Evolutionary conservation across 2,329 filamentous ascomycete genomes (phyloP).

Genomic region (Hypoxylon sp.): DNA sequence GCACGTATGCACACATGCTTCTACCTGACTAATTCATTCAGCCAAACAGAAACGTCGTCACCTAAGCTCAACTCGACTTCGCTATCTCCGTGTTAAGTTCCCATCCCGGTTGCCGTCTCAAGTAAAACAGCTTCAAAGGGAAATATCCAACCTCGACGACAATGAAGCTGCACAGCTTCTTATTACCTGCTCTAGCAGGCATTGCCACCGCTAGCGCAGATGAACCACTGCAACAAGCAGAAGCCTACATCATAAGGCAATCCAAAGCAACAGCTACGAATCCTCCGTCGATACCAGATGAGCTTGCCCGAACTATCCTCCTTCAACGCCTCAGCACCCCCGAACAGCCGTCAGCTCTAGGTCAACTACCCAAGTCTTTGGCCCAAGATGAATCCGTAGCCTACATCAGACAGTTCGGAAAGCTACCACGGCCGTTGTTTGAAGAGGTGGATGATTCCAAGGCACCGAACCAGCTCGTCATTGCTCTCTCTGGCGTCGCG

Average conservation of each 20-base stretch:
- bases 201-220: slow-evolving; percentile 49
- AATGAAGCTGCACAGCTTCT: slow-evolving; percentile 58
- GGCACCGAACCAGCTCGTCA: slow-evolving; percentile 66
- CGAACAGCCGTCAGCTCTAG: slow-evolving; percentile 61
- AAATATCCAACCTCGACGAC: slow-evolving; percentile 17
- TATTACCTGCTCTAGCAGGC: slow-evolving; percentile 53
- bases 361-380: slow-evolving; percentile 57
- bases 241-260: slow-evolving; percentile 66
- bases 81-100: slow-evolving; percentile 1
- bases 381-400: slow-evolving; percentile 63
- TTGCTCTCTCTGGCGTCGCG: slow-evolving; percentile 68
- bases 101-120: slow-evolving; percentile 7
- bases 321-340: slow-evolving; percentile 66
- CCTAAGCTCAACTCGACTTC: slow-evolving; percentile 9
- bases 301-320: slow-evolving; percentile 68
- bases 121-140: slow-evolving; percentile 27
- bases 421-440: slow-evolving; percentile 64
- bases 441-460: slow-evolving; percentile 48
- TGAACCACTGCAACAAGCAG: slow-evolving; percentile 52
- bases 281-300: slow-evolving; percentile 61
- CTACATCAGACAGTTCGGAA: slow-evolving; percentile 71
- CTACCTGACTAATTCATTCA: slow-evolving; percentile 9
- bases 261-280: slow-evolving; percentile 48
- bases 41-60: slow-evolving; percentile 21
- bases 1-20: neutral